Conservation (phyloP, 345 rosid species). For the Anastatica hierochuntica region DNA sequence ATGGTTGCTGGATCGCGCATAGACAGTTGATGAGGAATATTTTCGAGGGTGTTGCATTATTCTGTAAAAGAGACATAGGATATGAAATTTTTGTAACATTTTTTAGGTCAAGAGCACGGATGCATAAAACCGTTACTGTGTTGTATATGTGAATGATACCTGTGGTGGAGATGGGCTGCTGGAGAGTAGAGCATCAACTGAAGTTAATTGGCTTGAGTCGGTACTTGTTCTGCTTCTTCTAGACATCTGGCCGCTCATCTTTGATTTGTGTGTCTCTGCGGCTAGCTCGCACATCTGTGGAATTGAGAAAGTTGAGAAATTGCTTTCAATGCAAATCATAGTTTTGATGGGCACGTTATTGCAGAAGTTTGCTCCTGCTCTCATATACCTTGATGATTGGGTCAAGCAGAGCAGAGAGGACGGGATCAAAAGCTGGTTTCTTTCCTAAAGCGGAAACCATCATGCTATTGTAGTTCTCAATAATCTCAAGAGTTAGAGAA, state of each 20-base stretch:
- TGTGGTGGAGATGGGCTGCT: constrained; percentile 46
- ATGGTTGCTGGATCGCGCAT: constrained; percentile 80
- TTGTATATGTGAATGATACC: constrained; percentile 28
- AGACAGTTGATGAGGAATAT: constrained; percentile 91
- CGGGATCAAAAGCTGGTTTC: constrained; percentile 66
- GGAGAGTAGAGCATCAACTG: constrained; percentile 90
- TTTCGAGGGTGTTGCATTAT: constrained; percentile 68
- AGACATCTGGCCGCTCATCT: constrained; percentile 43
- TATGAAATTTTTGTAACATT: not conserved
- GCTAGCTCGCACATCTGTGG: constrained; percentile 96
- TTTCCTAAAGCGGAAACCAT: constrained; percentile 70
- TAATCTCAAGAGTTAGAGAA: constrained; percentile 80
- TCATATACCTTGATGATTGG: constrained; percentile 76
- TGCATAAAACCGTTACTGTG: no score
- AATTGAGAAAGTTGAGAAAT: constrained; percentile 1
- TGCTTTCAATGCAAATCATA: not conserved
- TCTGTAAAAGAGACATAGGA: constrained; percentile 34
- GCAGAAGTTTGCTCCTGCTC: not conserved
- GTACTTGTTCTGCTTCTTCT: constrained; percentile 64
- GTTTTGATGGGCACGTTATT: no score
- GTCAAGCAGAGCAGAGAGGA: constrained; percentile 77
- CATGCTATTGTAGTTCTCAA: constrained; percentile 67
- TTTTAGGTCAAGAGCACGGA: not conserved
- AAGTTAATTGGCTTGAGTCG: constrained; percentile 49
- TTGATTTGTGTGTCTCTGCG: constrained; percentile 88